A percentile compares a stretch with the other conserved stretches of the same genome.
Evolutionary conservation across 306 rosid genomes (phyloP).

Genomic region (Alnus rubra): DNA sequence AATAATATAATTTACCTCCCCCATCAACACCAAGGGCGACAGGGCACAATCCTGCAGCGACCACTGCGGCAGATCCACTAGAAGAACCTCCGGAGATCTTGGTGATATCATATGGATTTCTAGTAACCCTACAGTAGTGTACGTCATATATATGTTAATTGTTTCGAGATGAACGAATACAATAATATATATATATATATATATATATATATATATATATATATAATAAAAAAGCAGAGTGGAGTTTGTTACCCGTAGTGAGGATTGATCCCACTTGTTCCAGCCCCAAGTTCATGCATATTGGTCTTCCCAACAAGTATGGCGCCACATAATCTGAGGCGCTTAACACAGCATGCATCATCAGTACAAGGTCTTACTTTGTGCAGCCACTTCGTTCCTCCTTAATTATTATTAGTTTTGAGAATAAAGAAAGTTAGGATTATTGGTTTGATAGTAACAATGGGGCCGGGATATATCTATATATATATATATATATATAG

Average conservation of each 20-base stretch:
- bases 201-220: background rate
- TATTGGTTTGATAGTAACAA: too few relatives aligned
- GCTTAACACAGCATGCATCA: conserved; percentile 82
- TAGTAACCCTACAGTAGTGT: conserved; percentile 52
- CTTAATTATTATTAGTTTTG: conserved; percentile 19
- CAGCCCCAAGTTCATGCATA: conserved; percentile 98
- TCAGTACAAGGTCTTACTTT: conserved; percentile 63
- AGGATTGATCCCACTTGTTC: conserved; percentile 95
- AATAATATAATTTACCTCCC: conserved; percentile 60
- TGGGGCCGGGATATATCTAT: too few relatives aligned
- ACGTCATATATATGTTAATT: background rate
- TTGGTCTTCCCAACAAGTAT: conserved; percentile 88
- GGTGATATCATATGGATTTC: conserved; percentile 68
- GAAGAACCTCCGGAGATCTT: conserved; percentile 92
- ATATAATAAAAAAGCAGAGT: background rate
- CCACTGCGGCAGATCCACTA: conserved; percentile 94
- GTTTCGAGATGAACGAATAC: background rate
- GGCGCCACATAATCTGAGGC: conserved; percentile 75
- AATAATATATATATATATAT: background rate
- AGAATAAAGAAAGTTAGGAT: too few relatives aligned
- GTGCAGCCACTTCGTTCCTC: conserved; percentile 94
- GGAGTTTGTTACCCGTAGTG: conserved; percentile 63
- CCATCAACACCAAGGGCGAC: conserved; percentile 96
- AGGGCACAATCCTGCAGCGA: conserved; percentile 91
- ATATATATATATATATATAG: too few relatives aligned